Evolutionary conservation across 2,329 filamentous ascomycete genomes (phyloP), one percentile per base, ranked within the genome.

Genomic region (Pseudogymnoascus sp.): DNA sequence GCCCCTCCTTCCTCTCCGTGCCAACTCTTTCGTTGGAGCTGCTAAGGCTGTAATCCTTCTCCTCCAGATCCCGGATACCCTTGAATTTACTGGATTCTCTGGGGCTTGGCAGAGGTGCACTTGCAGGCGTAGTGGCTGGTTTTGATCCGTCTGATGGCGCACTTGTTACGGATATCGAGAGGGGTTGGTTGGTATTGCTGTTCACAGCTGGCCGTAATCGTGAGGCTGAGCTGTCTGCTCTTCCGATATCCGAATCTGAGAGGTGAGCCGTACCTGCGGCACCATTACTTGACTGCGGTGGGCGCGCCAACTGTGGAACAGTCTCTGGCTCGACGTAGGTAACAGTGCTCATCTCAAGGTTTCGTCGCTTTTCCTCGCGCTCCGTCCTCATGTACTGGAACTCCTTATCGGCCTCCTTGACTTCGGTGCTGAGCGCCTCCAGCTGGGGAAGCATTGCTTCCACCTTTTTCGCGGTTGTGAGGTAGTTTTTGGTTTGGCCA

Each of bases 361-460:
- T 84, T 62, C 95, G 84, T 63, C 96, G 84, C 78, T 97, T 97
- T 76, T 97, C 95, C 74, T 99, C 95, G 42, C 95, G 84, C 73
- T 97, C 95, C n/a, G 91, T 91, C 61, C 93, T 84, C 72, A 96
- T 91, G 64, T 97, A 91, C 72, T 97, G 92, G 72, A 95, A 99
- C 72, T 97, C 93, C 75, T 97, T 97, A 74, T 97, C 93, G 23
- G 92, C 92, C 70, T 95, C 88, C 66, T 87, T 86, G n/a, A 99
- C 95, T 74, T 97, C 93, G 62, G 84, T 84, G 40, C 89, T 90
- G 34, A 99, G 78, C 1, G 93, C 93, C 69, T 97, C 91, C 1
- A 99, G 81, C 71, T 97, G 91, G 0, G 95, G 95, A 16, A 96
- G 80, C 76, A 96, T 85, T 21, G 82, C 85, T 67, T 96, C 93